These are phyloP conservation scores for Neurospora sp. DNA, from an alignment of 2,329 filamentous ascomycete genomes.

Conservation along the genomic window DNA sequence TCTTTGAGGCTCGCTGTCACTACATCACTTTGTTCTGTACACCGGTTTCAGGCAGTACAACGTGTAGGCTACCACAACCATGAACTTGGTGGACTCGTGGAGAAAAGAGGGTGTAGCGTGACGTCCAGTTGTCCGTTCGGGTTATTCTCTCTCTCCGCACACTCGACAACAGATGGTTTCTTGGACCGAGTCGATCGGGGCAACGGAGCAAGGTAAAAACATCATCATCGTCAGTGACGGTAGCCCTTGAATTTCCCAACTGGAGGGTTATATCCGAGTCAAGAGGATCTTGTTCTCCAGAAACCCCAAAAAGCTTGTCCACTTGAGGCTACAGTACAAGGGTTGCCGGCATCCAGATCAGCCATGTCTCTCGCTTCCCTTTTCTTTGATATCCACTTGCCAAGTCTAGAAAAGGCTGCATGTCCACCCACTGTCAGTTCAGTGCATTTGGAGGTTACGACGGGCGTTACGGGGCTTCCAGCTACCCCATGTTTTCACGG, in stretches of 20 bases:
- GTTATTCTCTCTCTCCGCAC: not conserved
- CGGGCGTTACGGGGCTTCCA: not conserved
- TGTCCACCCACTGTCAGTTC: not conserved
- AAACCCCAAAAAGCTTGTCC: not conserved
- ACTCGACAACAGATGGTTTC: not conserved
- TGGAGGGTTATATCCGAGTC: not conserved
- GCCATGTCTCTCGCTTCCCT: not conserved
- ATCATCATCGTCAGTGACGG: not conserved
- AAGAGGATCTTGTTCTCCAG: not conserved
- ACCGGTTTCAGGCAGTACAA: not conserved
- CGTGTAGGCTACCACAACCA: not conserved
- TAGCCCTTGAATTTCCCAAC: not conserved
- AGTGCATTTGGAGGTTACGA: not conserved
- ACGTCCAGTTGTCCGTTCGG: not conserved
- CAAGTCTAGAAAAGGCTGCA: not conserved
- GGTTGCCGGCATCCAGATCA: not conserved
- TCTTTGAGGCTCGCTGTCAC: not conserved
- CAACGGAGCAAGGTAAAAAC: not conserved
- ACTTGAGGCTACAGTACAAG: not conserved
- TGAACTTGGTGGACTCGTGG: not conserved
- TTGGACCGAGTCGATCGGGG: not conserved
- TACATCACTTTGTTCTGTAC: not conserved
- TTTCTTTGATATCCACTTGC: not conserved
- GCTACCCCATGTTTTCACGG: not conserved
- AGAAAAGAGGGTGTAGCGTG: not conserved